phyloP scores from a whole-genome alignment of 495 filamentous ascomycete genomes.

The Penicillium angulare region DNA sequence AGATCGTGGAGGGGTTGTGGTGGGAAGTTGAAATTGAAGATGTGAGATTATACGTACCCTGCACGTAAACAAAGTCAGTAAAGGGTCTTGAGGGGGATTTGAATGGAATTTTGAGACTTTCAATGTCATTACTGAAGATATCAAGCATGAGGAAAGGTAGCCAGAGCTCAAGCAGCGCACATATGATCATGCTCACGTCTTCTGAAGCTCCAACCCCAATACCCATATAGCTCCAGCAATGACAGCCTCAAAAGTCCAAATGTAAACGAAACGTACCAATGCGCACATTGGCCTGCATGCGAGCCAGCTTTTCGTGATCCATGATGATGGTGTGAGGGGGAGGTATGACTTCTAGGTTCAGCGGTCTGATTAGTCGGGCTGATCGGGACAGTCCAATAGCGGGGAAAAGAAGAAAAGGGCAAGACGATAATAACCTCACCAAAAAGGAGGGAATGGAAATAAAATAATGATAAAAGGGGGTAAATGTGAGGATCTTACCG shows the following conservation, averaged over 20 bases:
- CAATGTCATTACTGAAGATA: too few species aligned
- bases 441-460: too few species aligned
- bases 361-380: conserved; percentile 16
- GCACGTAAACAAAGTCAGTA: conserved; percentile 1
- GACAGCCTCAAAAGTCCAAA: conserved; percentile 2
- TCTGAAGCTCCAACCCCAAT: background rate
- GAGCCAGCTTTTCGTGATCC: conserved; percentile 59
- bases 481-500: background rate
- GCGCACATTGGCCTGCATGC: conserved; percentile 55
- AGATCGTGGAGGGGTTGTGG: conserved; percentile 4
- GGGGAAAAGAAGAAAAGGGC: background rate
- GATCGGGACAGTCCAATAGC: background rate
- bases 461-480: background rate
- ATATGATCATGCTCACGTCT: background rate
- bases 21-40: background rate
- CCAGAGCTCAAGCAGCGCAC: background rate
- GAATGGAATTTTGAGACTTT: too few species aligned
- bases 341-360: conserved; percentile 18
- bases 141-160: too few species aligned
- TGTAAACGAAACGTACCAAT: conserved; percentile 44
- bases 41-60: conserved; percentile 33
- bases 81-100: too few species aligned
- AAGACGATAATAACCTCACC: too few species aligned
- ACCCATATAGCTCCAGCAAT: background rate
- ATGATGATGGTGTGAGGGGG: conserved; percentile 41